Evolutionary conservation across 768 basidiomycete genomes (phyloP).

Genomic region (Sistotremastrum niveocremeum): DNA sequence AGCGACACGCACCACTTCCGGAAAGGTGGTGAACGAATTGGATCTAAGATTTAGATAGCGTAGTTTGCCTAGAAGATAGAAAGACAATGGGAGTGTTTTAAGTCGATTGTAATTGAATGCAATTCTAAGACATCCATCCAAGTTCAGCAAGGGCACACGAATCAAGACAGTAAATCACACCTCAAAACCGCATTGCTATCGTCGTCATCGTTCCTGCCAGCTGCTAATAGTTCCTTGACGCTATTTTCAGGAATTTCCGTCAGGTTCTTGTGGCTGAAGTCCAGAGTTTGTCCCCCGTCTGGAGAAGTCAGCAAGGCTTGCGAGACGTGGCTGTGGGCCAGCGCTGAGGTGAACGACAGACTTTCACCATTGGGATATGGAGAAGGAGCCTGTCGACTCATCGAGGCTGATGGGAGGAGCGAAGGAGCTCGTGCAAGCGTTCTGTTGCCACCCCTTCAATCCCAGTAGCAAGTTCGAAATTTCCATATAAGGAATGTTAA

Average conservation of each 20-base stretch:
- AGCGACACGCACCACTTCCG: slow-evolving; percentile 59
- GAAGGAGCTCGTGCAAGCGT: too few relatives aligned
- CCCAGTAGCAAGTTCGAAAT: too few relatives aligned
- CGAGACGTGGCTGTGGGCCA: slow-evolving; percentile 44
- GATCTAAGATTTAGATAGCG: slow-evolving; percentile 80
- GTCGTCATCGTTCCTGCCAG: slow-evolving; percentile 34
- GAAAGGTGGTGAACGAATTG: slow-evolving; percentile 73
- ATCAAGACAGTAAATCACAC: slow-evolving; percentile 24
- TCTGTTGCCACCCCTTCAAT: too few relatives aligned
- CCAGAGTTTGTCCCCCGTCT: slow-evolving; percentile 73
- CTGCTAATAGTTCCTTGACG: slow-evolving; percentile 61
- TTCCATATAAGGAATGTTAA: too few relatives aligned
- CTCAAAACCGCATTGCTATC: slow-evolving; percentile 45
- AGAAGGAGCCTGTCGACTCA: too few relatives aligned
- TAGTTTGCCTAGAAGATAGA: slow-evolving; percentile 56
- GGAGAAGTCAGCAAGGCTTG: slow-evolving; percentile 53
- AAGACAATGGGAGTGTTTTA: slow-evolving; percentile 59
- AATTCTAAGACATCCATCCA: slow-evolving; percentile 37
- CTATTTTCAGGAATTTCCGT: slow-evolving; percentile 63
- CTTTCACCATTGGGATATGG: too few relatives aligned
- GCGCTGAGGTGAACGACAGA: slow-evolving; percentile 7
- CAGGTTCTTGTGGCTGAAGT: slow-evolving; percentile 68
- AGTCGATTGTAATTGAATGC: slow-evolving; percentile 80
- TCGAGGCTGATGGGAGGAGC: too few relatives aligned
- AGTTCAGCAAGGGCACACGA: slow-evolving; percentile 7